Percentiles rank a stretch among this genome's conserved stretches.
phyloP scores from a whole-genome alignment of 2,329 filamentous ascomycete species.

The Macrophomina tecta region DNA sequence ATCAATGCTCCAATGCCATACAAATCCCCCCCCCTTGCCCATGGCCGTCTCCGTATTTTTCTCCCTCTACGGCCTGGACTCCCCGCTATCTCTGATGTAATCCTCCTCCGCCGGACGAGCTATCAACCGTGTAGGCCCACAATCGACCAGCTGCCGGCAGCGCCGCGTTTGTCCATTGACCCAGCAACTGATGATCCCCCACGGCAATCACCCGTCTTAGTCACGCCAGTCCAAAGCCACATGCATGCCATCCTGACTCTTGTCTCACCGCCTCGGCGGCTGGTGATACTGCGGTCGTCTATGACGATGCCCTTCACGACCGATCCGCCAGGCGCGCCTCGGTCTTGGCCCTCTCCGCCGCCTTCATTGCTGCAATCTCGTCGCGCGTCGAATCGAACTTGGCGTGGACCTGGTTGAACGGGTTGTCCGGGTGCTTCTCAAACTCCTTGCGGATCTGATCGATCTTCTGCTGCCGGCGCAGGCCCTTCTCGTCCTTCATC shows the following conservation, averaged over 20 bases:
- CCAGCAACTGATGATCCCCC: conserved; percentile 22
- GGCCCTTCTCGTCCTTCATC: conserved; percentile 82
- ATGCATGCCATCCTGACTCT: conserved; percentile 4
- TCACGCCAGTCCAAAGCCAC: conserved; percentile 11
- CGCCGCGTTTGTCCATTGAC: conserved; percentile 5
- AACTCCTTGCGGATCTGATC: conserved; percentile 90
- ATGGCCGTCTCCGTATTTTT: conserved; percentile 1
- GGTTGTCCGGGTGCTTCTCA: conserved; percentile 92
- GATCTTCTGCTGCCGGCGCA: conserved; percentile 83
- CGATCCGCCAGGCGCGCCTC: conserved; percentile 67
- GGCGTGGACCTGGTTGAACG: conserved; percentile 84
- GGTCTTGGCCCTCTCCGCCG: conserved; percentile 73
- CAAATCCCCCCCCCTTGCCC: neutral
- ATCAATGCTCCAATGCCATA: conserved; percentile 8
- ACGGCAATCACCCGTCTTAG: conserved; percentile 19
- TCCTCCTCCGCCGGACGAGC: conserved; percentile 6
- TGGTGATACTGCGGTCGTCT: neutral
- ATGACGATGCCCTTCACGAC: neutral
- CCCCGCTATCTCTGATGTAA: neutral
- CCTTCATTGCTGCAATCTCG: conserved; percentile 71
- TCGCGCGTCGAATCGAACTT: conserved; percentile 79
- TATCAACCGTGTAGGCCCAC: neutral
- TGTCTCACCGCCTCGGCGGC: conserved; percentile 14
- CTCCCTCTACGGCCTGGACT: conserved; percentile 1
- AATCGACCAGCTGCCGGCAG: conserved; percentile 1